These are phyloP conservation scores for Vigna nakashimae DNA, from an alignment of 306 rosid genomes.

Conservation along the genomic window DNA sequence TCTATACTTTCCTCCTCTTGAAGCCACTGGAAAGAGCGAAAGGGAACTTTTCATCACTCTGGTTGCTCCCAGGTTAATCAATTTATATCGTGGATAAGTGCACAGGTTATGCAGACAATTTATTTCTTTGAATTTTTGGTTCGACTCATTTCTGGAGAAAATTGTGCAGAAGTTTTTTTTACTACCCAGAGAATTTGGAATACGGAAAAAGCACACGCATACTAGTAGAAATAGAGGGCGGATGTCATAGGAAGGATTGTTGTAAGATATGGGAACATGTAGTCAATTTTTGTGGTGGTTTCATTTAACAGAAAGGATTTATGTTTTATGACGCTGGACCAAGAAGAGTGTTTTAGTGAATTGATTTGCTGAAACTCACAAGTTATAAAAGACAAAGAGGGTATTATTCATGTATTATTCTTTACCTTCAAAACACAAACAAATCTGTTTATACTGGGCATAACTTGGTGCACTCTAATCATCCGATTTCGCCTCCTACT, in stretches of 20 bases:
- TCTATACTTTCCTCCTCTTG: constrained; percentile 47
- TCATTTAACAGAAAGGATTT: constrained; percentile 37
- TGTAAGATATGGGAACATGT: constrained; percentile 41
- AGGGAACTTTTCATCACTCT: constrained; percentile 51
- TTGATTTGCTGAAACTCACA: constrained; percentile 40
- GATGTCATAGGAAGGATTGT: constrained; percentile 2
- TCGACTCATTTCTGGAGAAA: constrained; percentile 37
- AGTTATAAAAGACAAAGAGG: constrained; percentile 34
- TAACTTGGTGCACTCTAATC: constrained; percentile 30
- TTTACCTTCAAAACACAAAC: constrained; percentile 42
- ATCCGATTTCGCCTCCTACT: constrained; percentile 35
- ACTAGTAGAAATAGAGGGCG: constrained; percentile 37
- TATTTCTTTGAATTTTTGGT: constrained; percentile 33
- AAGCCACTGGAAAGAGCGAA: constrained; percentile 56
- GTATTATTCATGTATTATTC: constrained; percentile 55
- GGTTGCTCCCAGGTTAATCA: constrained; percentile 51
- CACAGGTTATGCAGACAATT: constrained; percentile 46
- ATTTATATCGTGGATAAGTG: constrained; percentile 48
- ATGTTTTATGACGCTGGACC: constrained; percentile 32
- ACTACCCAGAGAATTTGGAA: constrained; percentile 38
- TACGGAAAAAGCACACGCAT: constrained; percentile 32
- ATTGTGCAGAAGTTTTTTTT: constrained; percentile 37
- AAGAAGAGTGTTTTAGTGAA: constrained; percentile 4
- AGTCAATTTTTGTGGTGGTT: constrained; percentile 30
- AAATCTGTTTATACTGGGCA: constrained; percentile 46